Evolutionary conservation across 1,284 basidiomycete species (phyloP), one percentile per base, ranked within the genome.

Genomic region (Chalciporus sp.): DNA sequence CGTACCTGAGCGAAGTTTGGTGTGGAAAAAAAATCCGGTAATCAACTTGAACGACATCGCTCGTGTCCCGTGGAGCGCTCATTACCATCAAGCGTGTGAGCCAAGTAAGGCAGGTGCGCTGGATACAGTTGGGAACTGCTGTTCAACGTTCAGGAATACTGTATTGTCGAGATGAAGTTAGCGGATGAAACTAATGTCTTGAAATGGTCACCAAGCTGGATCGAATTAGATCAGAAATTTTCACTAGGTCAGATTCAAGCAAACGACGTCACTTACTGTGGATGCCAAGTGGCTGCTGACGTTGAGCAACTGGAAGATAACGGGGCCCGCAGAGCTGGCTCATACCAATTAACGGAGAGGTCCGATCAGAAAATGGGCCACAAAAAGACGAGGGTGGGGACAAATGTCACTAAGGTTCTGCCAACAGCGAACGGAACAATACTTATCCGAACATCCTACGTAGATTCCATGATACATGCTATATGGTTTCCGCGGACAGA

Each of bases 171-270:
- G 20, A 42, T 49, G 46, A 20, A 19, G 27, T 17, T 19, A 31
- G 42, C 43, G 49, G n/a, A 39, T 16, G 28, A 54, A 37, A 26
- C 40, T 17, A 35, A 41, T 51, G 7, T 39, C 45, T 42, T 29
- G 23, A 56, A 49, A 42, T 47, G 42, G 50, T 39, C 29, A 29
- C 20, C 39, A 49, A 39, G 46, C 7, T 49, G 19, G 10, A 27
- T 17, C 37, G 41, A 41, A 37, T 49, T 10, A 10, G 23, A 53
- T 46, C 39, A 41, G 42, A 40, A 49, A 40, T 26, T 40, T 29
- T 20, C 39, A 39, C 20, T 17, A 27, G 43, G 28, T 44, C 17
- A 49, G 41, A 49, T 53, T 40, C 31, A 11, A 33, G 31, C 31
- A n/a, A 37, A n/a, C 35, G 35, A 19, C 37, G 7, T 39, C 8